phyloP scores from a whole-genome alignment of 2,329 filamentous ascomycete species.

The Hypoxylon sp. region DNA sequence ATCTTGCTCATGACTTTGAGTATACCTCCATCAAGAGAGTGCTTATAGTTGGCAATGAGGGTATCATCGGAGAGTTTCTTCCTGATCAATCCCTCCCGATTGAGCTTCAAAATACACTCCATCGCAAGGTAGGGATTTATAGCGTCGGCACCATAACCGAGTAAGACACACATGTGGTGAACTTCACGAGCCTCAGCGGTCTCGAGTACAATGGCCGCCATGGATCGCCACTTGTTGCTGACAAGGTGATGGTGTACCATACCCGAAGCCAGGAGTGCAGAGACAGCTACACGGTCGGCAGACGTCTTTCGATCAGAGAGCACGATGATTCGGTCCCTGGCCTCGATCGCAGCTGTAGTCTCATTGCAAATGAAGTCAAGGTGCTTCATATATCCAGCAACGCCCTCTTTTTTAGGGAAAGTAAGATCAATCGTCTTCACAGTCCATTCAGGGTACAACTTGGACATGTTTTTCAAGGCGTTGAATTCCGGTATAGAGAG shows the following conservation, averaged over 20 bases:
- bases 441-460: conserved; percentile 83
- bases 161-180: conserved; percentile 98
- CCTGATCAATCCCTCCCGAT: conserved; percentile 91
- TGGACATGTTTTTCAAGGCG: conserved; percentile 82
- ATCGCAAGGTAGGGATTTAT: conserved; percentile 96
- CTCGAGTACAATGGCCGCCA: conserved; percentile 89
- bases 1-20: conserved; percentile 99
- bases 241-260: conserved; percentile 97
- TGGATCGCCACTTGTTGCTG: conserved; percentile 94
- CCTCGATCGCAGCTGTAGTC: conserved; percentile 85
- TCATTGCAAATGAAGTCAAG: conserved; percentile 91
- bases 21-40: conserved; percentile 95
- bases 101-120: conserved; percentile 97
- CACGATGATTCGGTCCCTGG: conserved; percentile 86
- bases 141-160: conserved; percentile 94
- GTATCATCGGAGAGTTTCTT: conserved; percentile 87
- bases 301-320: conserved; percentile 91
- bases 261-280: conserved; percentile 87
- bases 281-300: conserved; percentile 86
- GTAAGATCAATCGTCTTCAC: conserved; percentile 94
- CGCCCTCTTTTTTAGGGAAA: conserved; percentile 87
- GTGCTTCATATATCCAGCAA: conserved; percentile 87
- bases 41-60: conserved; percentile 95
- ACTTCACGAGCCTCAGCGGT: conserved; percentile 97
- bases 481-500: conserved; percentile 94